Percentiles rank a stretch among this genome's conserved stretches.
Conservation (phyloP, 352 stramenopile species). For the Thalassiosira mediterranea region DNA sequence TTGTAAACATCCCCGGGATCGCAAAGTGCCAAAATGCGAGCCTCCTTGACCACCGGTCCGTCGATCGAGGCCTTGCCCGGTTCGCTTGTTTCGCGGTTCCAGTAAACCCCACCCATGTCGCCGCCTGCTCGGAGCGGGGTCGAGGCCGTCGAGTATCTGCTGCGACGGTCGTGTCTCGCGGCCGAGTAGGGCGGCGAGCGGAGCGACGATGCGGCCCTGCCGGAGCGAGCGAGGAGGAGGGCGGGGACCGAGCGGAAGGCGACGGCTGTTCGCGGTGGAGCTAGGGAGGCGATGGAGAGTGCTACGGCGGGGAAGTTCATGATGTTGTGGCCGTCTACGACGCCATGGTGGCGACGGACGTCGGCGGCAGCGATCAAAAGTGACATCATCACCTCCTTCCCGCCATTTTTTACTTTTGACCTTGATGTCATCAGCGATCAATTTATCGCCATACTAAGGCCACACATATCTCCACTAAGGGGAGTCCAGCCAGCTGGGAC, state of each 20-base stretch:
- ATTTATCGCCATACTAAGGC: background rate
- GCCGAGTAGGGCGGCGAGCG: background rate
- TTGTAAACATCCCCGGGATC: slow-evolving; percentile 49
- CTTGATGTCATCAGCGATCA: too few relatives aligned
- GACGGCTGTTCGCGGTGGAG: slow-evolving; percentile 2
- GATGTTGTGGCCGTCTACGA: too few relatives aligned
- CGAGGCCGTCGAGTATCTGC: background rate
- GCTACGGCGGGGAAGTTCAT: slow-evolving; percentile 4
- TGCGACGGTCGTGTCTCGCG: background rate
- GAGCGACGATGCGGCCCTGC: background rate
- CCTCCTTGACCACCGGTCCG: slow-evolving; percentile 28
- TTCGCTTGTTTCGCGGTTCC: slow-evolving; percentile 49
- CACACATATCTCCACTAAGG: background rate
- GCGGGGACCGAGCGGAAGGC: slow-evolving; percentile 4
- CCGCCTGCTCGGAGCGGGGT: background rate
- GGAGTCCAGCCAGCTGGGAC: background rate
- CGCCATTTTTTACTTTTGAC: too few relatives aligned
- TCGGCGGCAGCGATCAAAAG: too few relatives aligned
- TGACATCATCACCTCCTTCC: too few relatives aligned
- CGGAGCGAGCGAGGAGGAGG: background rate
- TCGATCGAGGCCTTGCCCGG: background rate
- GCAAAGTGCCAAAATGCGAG: slow-evolving; percentile 44
- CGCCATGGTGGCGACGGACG: too few relatives aligned
- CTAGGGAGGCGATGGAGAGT: slow-evolving; percentile 7
- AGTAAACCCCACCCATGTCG: slow-evolving; percentile 28